Evolutionary conservation across 441 rosid species (phyloP), one percentile per base, ranked within the genome.

Genomic region (Manihot esculenta): DNA sequence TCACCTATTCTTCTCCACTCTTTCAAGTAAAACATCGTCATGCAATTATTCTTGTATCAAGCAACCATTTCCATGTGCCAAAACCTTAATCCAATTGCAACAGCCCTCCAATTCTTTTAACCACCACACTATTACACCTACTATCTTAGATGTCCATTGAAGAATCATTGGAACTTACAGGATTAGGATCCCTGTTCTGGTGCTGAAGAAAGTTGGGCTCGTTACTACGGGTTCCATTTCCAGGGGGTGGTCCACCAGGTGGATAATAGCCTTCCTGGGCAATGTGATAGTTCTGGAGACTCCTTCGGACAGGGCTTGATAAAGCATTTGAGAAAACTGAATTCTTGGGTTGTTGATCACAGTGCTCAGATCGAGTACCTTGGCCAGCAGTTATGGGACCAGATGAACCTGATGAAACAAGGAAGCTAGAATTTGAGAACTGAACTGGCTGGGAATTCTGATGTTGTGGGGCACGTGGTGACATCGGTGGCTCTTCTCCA

Each of bases 241-340:
- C 81, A 0, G 75, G 49, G 10, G 81, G 78, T 59, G 78, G 50
- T 50, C 73, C 84, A 33, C 79, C 85, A 10, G 78, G 81, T 18
- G 82, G 81, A 61, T 68, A 72, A 79, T 81, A 82, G 63, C 89
- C 90, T 49, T 89, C 95, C 75, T 88, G 93, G 13, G 87, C 77
- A 27, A 84, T 78, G 67, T 84, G 92, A 78, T 84, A 90, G 74
- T 79, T 85, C 84, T 89, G 97, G 63, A 89, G 94, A 79, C 92
- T 91, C 50, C 85, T 73, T 8, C 89, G 83, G 48, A 88, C 68
- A 4, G 97, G 97, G 72, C 97, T 91, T 18, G 98, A 93, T 27
- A 93, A 74, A 0, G 97, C 97, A 73, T 89, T 93, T 66, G 97
- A 89, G 91, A 93, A 93, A n/a, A 91, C 90, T 23, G 88, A 78